Base-by-base conservation (phyloP, 805 yeast species). In the Starmerella potacharoeniae region DNA sequence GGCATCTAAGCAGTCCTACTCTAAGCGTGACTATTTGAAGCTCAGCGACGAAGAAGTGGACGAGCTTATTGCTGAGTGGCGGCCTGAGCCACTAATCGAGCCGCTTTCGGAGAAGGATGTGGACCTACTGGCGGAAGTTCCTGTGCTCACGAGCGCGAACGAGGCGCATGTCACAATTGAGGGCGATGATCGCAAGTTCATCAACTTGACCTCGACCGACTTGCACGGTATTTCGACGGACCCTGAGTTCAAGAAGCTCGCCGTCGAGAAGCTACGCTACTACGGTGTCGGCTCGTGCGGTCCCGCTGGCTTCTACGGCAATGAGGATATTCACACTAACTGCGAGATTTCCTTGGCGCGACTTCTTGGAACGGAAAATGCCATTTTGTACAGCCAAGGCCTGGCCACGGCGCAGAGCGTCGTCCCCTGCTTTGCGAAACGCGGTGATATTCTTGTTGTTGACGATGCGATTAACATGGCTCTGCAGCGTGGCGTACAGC, bases 251-350 rank as follows among this genome's bases (percentile, higher is more conserved):
- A 72, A 73, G 52, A 68, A 73, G 22, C 77, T 74, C 11, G 88
- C 89, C 5, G 75, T 78, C 52, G 67, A 73, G 34, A 75, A 80
- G 28, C 81, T 93, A 58, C 73, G 74, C 48, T 74, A 75, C 55
- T 81, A 84, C 56, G 98, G 98, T 67, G 97, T 93, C 51, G 98
- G 98, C 60, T 91, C 97, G 0, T 93, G 98, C 74, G 96, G 97
- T 42, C 97, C 98, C 5, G 95, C 97, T 44, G 95, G 95, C 55
- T 93, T 93, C 65, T 93, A 90, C 69, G 98, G 98, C 58, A 85
- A 89, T 57, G 96, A 89, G 70, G 96, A 89, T 66, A 88, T 83
- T 45, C 98, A 93, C 66, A 82, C 81, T 54, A 77, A 83, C 63
- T 75, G 86, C 55, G 95, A 89, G 68, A 81, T 80, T 63, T 84